Evolutionary conservation across 176 grass and related monocot genomes (phyloP).

Genomic region (Ananas comosus): DNA sequence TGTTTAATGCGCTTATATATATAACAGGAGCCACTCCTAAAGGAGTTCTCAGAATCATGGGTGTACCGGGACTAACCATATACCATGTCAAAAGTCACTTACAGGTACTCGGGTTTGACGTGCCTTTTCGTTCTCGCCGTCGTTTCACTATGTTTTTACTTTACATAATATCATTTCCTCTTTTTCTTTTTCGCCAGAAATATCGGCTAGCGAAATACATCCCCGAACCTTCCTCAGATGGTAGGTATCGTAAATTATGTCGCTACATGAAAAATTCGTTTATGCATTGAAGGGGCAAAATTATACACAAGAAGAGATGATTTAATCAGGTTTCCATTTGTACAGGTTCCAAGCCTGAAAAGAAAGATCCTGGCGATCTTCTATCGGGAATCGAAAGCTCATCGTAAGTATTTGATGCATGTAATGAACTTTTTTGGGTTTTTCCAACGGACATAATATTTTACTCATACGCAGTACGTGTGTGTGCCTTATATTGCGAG

Average conservation of each 20-base stretch:
- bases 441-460: background rate
- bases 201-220: conserved; percentile 94
- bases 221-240: conserved; percentile 71
- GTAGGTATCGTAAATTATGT: conserved; percentile 26
- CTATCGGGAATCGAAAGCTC: conserved; percentile 61
- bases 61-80: conserved; percentile 73
- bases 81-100: conserved; percentile 99
- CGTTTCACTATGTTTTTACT: background rate
- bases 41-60: conserved; percentile 91
- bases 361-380: conserved; percentile 59
- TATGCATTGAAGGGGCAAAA: conserved; percentile 1
- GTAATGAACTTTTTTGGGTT: background rate
- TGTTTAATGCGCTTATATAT: conserved; percentile 8
- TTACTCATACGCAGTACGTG: too few species aligned
- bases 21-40: conserved; percentile 84
- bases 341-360: conserved; percentile 62
- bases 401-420: conserved; percentile 53
- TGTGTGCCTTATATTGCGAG: too few species aligned
- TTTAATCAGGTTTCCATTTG: background rate
- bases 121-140: background rate
- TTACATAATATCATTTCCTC: background rate
- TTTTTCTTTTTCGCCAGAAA: conserved; percentile 48
- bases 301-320: background rate
- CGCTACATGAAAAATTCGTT: conserved; percentile 6
- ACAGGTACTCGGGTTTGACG: conserved; percentile 45